These are phyloP conservation scores for Trichoderma koningii DNA, from an alignment of 2,329 filamentous ascomycete genomes.

Conservation along the genomic window DNA sequence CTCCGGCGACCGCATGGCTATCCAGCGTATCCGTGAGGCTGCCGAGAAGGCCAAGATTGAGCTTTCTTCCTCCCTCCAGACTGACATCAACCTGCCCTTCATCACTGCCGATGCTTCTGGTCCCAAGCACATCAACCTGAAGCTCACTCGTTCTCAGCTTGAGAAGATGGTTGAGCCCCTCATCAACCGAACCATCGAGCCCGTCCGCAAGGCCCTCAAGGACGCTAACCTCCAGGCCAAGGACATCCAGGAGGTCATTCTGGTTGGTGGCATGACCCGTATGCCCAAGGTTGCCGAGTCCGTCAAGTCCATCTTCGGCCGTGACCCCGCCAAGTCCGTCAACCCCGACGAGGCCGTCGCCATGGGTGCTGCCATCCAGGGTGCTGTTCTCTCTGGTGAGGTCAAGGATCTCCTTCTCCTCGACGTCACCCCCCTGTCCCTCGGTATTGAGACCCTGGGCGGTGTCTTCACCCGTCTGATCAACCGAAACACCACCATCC, in stretches of 20 bases:
- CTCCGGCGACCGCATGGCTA: slow-evolving; percentile 91
- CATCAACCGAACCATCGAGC: slow-evolving; percentile 82
- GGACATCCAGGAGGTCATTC: slow-evolving; percentile 96
- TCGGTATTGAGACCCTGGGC: slow-evolving; percentile 97
- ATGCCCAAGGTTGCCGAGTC: slow-evolving; percentile 98
- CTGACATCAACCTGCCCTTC: slow-evolving; percentile 98
- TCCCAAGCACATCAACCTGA: slow-evolving; percentile 97
- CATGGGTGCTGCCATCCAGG: slow-evolving; percentile 95
- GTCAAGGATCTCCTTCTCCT: slow-evolving; percentile 94
- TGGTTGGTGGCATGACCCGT: slow-evolving; percentile 98
- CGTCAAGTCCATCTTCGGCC: slow-evolving; percentile 94
- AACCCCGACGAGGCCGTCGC: slow-evolving; percentile 98
- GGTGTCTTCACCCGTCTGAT: slow-evolving; percentile 98
- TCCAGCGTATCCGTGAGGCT: slow-evolving; percentile 97
- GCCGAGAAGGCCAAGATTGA: slow-evolving; percentile 99
- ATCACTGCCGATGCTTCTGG: slow-evolving; percentile 95
- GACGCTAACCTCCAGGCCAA: slow-evolving; percentile 88
- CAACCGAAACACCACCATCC: slow-evolving; percentile 98
- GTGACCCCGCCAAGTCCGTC: slow-evolving; percentile 95
- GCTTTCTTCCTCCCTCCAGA: slow-evolving; percentile 90
- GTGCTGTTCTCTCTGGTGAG: slow-evolving; percentile 93
- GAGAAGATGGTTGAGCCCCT: slow-evolving; percentile 91
- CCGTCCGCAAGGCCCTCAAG: slow-evolving; percentile 95
- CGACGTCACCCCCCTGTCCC: slow-evolving; percentile 92
- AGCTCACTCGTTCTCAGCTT: slow-evolving; percentile 89